Percentiles rank a stretch among this genome's conserved stretches.
These are phyloP conservation scores for Trypanosomatidae sp. DNA, from an alignment of 208 protist species.

Conservation along the genomic window DNA sequence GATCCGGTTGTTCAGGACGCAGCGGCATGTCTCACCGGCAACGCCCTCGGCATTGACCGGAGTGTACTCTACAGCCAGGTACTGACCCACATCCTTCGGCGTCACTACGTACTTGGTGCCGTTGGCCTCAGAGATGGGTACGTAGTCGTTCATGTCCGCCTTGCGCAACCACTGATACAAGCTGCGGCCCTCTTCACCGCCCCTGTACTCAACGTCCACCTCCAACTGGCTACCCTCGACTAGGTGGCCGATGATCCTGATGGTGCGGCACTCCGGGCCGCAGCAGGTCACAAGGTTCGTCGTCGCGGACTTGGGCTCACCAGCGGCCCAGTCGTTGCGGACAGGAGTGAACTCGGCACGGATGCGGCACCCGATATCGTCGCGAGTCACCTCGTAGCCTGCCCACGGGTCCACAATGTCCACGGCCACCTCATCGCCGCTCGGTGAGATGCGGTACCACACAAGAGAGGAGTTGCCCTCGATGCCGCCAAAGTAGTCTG, in stretches of 20 bases:
- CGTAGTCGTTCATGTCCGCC: conserved; percentile 56
- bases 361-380: conserved; percentile 87
- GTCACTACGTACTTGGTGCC: conserved; percentile 71
- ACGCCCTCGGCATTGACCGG: conserved; percentile 81
- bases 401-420: conserved; percentile 77
- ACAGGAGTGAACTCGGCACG: conserved; percentile 87
- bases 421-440: conserved; percentile 68
- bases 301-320: conserved; percentile 73
- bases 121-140: conserved; percentile 81
- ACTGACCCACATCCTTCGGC: conserved; percentile 87
- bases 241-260: conserved; percentile 90
- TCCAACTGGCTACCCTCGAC: conserved; percentile 82
- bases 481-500: conserved; percentile 86
- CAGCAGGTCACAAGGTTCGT: conserved; percentile 64
- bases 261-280: conserved; percentile 83
- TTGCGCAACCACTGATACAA: conserved; percentile 92
- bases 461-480: conserved; percentile 84
- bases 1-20: conserved; percentile 87
- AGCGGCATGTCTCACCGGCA: conserved; percentile 89
- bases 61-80: conserved; percentile 90
- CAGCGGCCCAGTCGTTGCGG: conserved; percentile 88
- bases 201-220: conserved; percentile 83
- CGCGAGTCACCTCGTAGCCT: conserved; percentile 74
- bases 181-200: conserved; percentile 86
- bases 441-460: conserved; percentile 82